Evolutionary conservation across 2,329 filamentous ascomycete genomes (phyloP).

Genomic region (Phoma herbarum): DNA sequence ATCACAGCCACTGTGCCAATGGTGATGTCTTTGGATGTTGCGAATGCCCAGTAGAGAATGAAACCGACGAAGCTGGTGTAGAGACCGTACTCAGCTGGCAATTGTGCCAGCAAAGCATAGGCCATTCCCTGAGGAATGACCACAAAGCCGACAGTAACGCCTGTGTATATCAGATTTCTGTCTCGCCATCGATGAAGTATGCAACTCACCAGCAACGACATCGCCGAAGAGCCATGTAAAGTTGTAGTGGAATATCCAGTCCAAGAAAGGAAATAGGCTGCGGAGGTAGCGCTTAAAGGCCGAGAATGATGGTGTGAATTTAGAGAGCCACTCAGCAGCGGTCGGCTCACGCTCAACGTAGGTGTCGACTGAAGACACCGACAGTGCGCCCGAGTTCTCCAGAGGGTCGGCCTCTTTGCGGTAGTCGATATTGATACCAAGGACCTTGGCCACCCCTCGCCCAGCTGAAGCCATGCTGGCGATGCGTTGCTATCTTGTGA

Average conservation of each 20-base stretch:
- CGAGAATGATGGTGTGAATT: slow-evolving; percentile 66
- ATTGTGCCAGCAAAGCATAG: slow-evolving; percentile 82
- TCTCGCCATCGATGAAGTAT: background rate
- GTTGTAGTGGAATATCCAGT: slow-evolving; percentile 92
- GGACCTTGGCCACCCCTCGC: slow-evolving; percentile 77
- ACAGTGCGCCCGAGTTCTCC: slow-evolving; percentile 77
- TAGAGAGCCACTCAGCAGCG: slow-evolving; percentile 73
- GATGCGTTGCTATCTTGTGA: slow-evolving; percentile 1
- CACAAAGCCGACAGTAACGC: slow-evolving; percentile 77
- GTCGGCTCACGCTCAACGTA: slow-evolving; percentile 83
- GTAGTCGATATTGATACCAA: slow-evolving; percentile 83
- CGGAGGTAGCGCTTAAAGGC: slow-evolving; percentile 69
- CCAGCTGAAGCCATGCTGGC: slow-evolving; percentile 63
- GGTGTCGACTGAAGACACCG: slow-evolving; percentile 70
- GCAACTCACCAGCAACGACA: slow-evolving; percentile 78
- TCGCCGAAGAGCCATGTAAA: slow-evolving; percentile 88
- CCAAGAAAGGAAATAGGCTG: slow-evolving; percentile 85
- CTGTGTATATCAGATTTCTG: slow-evolving; percentile 42
- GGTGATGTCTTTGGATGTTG: slow-evolving; percentile 97
- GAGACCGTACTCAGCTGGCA: slow-evolving; percentile 84
- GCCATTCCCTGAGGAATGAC: slow-evolving; percentile 97
- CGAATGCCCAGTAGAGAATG: slow-evolving; percentile 95
- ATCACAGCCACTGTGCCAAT: slow-evolving; percentile 98
- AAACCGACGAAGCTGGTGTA: slow-evolving; percentile 98
- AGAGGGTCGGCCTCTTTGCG: slow-evolving; percentile 65